phyloP scores from a whole-genome alignment of 257 asterid genomes.

The Sherardia arvensis region DNA sequence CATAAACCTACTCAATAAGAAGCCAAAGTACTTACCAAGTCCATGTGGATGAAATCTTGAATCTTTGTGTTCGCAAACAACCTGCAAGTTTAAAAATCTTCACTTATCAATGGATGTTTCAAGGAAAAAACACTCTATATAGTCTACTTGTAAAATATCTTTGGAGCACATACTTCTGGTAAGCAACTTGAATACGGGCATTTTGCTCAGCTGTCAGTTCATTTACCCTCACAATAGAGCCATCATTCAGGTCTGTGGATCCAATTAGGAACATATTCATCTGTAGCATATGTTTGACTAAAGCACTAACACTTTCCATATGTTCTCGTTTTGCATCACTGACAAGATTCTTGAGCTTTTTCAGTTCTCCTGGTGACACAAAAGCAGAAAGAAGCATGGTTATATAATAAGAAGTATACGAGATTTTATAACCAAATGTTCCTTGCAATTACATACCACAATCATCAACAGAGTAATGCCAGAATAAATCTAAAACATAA shows the following conservation, averaged over 20 bases:
- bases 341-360: constrained; percentile 40
- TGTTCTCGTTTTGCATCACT: constrained; percentile 43
- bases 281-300: constrained; percentile 63
- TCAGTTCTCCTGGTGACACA: constrained; percentile 46
- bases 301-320: constrained; percentile 37
- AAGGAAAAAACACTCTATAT: not conserved
- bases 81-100: constrained; percentile 29
- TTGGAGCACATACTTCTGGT: constrained; percentile 37
- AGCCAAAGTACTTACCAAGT: constrained; percentile 48
- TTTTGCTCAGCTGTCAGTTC: constrained; percentile 57
- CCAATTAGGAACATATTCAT: constrained; percentile 74
- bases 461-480: not conserved
- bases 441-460: too few relatives aligned
- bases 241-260: constrained; percentile 50
- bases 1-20: constrained; percentile 4
- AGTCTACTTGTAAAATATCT: not conserved
- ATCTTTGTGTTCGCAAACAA: constrained; percentile 53
- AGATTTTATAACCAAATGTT: too few relatives aligned
- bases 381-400: not conserved
- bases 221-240: constrained; percentile 57
- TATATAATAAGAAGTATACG: not conserved
- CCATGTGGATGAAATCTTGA: constrained; percentile 71
- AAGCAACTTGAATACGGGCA: constrained; percentile 55
- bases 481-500: not conserved
- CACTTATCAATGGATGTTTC: not conserved